Base-by-base conservation (phyloP, 768 basidiomycete genomes). In the Neoboletus subvelutipes region DNA sequence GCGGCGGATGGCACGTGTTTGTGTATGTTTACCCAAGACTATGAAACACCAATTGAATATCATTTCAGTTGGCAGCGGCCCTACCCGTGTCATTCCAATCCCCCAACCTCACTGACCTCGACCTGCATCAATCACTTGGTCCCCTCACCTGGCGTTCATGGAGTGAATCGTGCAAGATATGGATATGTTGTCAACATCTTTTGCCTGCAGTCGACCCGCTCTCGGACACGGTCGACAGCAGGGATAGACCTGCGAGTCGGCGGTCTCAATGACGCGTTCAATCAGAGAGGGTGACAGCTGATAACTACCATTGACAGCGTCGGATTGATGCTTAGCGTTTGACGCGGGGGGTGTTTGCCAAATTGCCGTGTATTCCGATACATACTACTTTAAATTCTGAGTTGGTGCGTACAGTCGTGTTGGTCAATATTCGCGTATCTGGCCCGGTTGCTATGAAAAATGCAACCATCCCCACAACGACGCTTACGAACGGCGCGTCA, bases 1-100 rank as follows among this genome's bases (percentile, higher is more conserved):
- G 4, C 12, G 10, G 34, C 3, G 13, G 37, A 33, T 6, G 40
- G 50, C 10, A 28, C n/a, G 13, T 67, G 26, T 66, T 67, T 67
- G 56, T 34, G 0, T 55, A 11, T 60, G 55, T 66, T 67, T 67
- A 33, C 26, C 12, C 36, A 13, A n/a, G 11, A 15, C 18, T 28
- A 17, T 36, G 34, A 33, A 10, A 31, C 11, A 28, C 31, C 29
- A 10, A 31, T 9, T 10, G 10, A 1, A 10, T 33, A 34, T 13
- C 33, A 34, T 13, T 12, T 41, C 41, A 13, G 20, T 22, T 18
- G 18, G 11, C 40, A 12, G 22, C 13, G n/a, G n/a, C n/a, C n/a
- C n/a, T n/a, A n/a, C n/a, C n/a, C n/a, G 22, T 22, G 6, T 45
- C 5, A 6, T 28, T 45, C 43, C 24, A 45, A 18, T 12, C 12